Conservation (phyloP, 805 yeast genomes). For the Candida tallmaniae region DNA sequence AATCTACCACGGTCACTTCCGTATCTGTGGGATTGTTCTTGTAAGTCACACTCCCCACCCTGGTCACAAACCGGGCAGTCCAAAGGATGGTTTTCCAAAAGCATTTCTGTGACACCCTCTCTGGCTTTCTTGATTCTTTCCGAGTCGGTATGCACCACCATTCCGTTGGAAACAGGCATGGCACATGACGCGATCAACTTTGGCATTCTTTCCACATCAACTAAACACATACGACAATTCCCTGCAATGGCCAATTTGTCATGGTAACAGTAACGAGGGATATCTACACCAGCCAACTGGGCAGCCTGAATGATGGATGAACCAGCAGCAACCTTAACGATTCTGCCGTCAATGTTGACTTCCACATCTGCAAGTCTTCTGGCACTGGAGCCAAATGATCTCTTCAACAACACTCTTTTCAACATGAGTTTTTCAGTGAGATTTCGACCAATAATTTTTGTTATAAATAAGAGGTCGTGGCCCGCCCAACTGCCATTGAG, state of each 20-base stretch:
- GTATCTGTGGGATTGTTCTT: constrained; percentile 79
- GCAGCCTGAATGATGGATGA: constrained; percentile 88
- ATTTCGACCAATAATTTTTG: too few relatives aligned
- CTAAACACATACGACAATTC: constrained; percentile 90
- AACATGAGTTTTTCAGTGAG: too few relatives aligned
- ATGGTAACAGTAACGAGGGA: constrained; percentile 89
- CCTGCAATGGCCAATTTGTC: constrained; percentile 89
- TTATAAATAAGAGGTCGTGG: too few relatives aligned
- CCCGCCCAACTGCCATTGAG: too few relatives aligned
- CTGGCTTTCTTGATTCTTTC: constrained; percentile 78
- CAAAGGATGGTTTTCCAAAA: constrained; percentile 83
- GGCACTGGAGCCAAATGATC: constrained; percentile 13
- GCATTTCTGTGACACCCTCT: constrained; percentile 88
- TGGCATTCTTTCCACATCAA: constrained; percentile 85
- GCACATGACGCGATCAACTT: constrained; percentile 89
- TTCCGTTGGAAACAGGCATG: constrained; percentile 85
- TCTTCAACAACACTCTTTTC: too few relatives aligned
- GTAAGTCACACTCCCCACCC: constrained; percentile 92
- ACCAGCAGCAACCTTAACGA: constrained; percentile 78
- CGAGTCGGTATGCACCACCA: constrained; percentile 77
- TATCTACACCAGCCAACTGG: constrained; percentile 82
- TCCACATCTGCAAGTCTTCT: constrained; percentile 48
- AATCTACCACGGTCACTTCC: constrained; percentile 87
- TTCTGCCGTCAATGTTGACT: constrained; percentile 62
- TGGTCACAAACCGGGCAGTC: constrained; percentile 94